Conservation (phyloP, 208 protist genomes). For the Tetramitus jugosus region DNA sequence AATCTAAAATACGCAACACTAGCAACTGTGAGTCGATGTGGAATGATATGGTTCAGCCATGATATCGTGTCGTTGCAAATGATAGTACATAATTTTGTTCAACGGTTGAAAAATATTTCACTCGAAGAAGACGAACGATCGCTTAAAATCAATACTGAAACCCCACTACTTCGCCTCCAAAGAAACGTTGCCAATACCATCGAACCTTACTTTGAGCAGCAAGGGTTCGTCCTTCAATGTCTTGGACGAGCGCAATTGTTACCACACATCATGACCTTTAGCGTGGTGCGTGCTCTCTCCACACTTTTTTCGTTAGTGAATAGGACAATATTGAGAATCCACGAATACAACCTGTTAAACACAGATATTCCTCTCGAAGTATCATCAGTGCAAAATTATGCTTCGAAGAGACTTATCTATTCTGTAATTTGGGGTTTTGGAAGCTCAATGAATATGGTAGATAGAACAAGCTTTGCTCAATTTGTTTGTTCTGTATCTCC, state of each 20-base stretch:
- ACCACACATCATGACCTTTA: conserved; percentile 89
- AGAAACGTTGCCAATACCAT: conserved; percentile 1
- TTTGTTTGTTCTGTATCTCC: conserved; percentile 42
- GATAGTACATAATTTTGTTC: conserved; percentile 63
- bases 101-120: too few species aligned
- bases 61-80: conserved; percentile 69
- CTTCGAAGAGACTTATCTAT: conserved; percentile 71
- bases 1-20: conserved; percentile 91
- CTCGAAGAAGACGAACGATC: conserved; percentile 45
- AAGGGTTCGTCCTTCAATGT: conserved; percentile 64
- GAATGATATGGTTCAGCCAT: conserved; percentile 97
- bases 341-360: conserved; percentile 73
- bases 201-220: conserved; percentile 58
- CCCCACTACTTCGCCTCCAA: neutral
- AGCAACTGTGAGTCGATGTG: conserved; percentile 95
- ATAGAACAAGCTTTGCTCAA: conserved; percentile 52
- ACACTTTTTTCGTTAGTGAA: conserved; percentile 83
- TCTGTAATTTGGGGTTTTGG: conserved; percentile 89
- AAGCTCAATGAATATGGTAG: conserved; percentile 53
- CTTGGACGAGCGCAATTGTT: conserved; percentile 49
- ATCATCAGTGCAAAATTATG: conserved; percentile 52
- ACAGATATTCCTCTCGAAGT: conserved; percentile 54
- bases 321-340: conserved; percentile 66
- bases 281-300: conserved; percentile 65
- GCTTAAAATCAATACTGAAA: neutral